Conservation (phyloP, 2,329 filamentous ascomycete species). For the Talaromyces sp. region DNA sequence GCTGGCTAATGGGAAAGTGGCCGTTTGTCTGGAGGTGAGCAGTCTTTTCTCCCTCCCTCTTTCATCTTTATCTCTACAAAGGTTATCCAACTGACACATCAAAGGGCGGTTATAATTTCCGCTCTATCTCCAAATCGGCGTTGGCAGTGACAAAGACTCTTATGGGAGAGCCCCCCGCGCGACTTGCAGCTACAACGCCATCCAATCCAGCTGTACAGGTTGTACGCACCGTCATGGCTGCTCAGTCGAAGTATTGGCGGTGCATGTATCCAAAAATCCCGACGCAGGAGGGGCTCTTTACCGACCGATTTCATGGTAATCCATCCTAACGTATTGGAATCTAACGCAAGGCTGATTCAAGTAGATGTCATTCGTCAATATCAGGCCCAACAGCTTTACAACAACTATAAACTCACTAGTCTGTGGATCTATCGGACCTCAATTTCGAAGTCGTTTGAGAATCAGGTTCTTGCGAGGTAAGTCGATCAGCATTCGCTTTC, state of each 20-base stretch:
- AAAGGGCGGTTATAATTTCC: constrained; percentile 84
- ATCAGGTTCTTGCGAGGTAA: constrained; percentile 78
- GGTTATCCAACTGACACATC: neutral
- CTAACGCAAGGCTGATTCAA: neutral
- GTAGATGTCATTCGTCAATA: constrained; percentile 71
- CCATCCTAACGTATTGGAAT: neutral
- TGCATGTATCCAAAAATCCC: constrained; percentile 69
- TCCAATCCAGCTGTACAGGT: constrained; percentile 54
- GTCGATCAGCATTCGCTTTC: constrained; percentile 20
- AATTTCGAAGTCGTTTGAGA: constrained; percentile 73
- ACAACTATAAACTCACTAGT: constrained; percentile 72
- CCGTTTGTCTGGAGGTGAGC: constrained; percentile 75
- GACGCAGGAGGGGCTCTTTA: constrained; percentile 28
- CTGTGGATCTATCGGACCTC: constrained; percentile 73
- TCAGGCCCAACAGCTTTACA: constrained; percentile 68
- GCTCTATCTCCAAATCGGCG: constrained; percentile 87
- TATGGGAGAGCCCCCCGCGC: constrained; percentile 87
- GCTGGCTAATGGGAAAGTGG: constrained; percentile 80
- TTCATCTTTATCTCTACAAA: neutral
- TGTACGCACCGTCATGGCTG: constrained; percentile 55
- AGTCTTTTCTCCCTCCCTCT: neutral
- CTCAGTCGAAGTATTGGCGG: constrained; percentile 73
- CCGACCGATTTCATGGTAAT: constrained; percentile 60
- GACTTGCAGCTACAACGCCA: constrained; percentile 47
- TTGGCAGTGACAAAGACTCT: constrained; percentile 86